Percentiles rank a stretch among this genome's conserved stretches.
These are phyloP conservation scores for Remersonia thermophila DNA, from an alignment of 2,329 filamentous ascomycete genomes.

Conservation along the genomic window DNA sequence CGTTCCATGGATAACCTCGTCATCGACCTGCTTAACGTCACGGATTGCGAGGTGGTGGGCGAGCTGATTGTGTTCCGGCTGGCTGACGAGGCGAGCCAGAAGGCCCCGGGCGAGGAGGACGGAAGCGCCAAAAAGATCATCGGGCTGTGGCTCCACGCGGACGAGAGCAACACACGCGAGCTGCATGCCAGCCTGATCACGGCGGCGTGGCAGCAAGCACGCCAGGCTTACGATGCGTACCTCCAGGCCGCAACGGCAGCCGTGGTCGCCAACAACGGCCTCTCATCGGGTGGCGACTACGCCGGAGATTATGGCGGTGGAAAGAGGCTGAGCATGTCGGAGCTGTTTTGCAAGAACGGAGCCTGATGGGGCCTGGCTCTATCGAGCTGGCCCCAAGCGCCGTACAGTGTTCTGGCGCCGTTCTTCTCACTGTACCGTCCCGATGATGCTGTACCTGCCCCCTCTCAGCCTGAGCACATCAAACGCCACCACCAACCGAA, in stretches of 20 bases:
- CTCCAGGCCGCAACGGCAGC: constrained; percentile 8
- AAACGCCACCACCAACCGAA: too few species aligned
- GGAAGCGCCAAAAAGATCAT: constrained; percentile 27
- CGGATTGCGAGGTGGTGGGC: constrained; percentile 49
- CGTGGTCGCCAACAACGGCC: constrained; percentile 3
- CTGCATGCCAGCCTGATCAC: constrained; percentile 24
- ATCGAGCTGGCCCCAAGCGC: too few species aligned
- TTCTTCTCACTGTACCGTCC: too few species aligned
- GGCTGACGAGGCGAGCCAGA: constrained; percentile 16
- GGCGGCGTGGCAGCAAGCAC: constrained; percentile 27
- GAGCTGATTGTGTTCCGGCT: constrained; percentile 42
- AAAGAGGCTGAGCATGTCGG: constrained; percentile 30
- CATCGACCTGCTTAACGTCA: constrained; percentile 48
- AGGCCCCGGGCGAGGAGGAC: constrained; percentile 14
- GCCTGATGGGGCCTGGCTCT: constrained; percentile 1
- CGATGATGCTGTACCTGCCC: too few species aligned
- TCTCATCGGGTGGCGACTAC: not conserved
- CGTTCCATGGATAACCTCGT: constrained; percentile 59
- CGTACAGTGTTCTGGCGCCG: too few species aligned
- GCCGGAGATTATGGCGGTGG: constrained; percentile 19
- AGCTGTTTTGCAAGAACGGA: constrained; percentile 27
- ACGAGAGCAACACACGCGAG: constrained; percentile 17
- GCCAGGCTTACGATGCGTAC: constrained; percentile 12
- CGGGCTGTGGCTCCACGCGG: constrained; percentile 41
- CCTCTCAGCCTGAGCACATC: too few species aligned